Evolutionary conservation across 2,329 filamentous ascomycete genomes (phyloP).

Genomic region (Rhexocercosporidium sp.): DNA sequence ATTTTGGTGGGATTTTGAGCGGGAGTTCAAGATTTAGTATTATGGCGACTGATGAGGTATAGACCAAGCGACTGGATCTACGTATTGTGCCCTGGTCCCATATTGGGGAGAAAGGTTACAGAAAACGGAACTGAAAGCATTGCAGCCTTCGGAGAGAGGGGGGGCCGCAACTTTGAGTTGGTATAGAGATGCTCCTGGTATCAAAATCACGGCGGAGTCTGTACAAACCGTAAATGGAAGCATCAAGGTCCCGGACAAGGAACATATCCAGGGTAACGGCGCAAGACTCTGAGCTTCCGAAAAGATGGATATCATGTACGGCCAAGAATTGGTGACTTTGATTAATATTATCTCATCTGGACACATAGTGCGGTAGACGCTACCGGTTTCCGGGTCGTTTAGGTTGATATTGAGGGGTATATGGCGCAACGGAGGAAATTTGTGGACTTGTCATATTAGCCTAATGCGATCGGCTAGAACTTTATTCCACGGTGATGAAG

Average conservation of each 20-base stretch:
- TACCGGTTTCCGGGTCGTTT: not conserved
- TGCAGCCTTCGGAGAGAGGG: conserved; percentile 5
- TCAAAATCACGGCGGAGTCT: not conserved
- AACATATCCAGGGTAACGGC: not conserved
- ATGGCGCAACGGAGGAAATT: not conserved
- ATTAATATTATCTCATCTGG: not conserved
- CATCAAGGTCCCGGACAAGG: not conserved
- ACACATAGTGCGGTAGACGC: not conserved
- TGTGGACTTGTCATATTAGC: conserved; percentile 1
- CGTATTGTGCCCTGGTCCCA: not conserved
- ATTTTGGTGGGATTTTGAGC: too few relatives aligned
- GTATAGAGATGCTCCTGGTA: not conserved
- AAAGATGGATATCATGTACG: not conserved
- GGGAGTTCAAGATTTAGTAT: not conserved
- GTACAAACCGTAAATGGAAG: conserved; percentile 2
- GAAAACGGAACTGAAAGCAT: conserved; percentile 1
- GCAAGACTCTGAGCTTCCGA: not conserved
- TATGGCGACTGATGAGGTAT: not conserved
- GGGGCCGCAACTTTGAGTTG: not conserved
- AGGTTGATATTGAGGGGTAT: not conserved
- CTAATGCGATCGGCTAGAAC: not conserved
- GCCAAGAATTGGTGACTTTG: not conserved
- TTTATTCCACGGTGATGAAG: not conserved
- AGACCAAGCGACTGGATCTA: conserved; percentile 3
- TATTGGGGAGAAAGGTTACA: not conserved